Evolutionary conservation across 2,329 filamentous ascomycete genomes (phyloP), one percentile per base, ranked within the genome.

Genomic region (Alternaria ventricosa): DNA sequence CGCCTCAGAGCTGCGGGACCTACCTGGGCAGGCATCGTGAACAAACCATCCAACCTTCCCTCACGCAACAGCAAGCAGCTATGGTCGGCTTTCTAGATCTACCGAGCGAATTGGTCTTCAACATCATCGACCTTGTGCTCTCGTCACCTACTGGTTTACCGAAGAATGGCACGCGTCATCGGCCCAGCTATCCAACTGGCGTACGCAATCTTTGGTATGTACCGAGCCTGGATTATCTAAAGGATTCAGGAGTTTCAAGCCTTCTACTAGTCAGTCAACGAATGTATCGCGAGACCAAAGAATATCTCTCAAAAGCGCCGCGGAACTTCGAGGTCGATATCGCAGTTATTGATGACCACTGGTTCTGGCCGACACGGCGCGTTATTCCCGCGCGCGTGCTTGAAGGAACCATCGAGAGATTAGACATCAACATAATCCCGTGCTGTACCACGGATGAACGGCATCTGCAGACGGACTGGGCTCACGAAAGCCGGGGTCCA

Each of bases 31-130:
- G 23, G 30, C 55, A 11, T 30, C 30, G 11, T 30, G 23, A 51
- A 41, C 30, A 41, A n/a, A 6, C 27, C 12, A 30, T 49, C 5
- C 36, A 43, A 49, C 28, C 44, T 57, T 28, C 45, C 36, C 8
- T 30, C 56, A 22, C 30, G 27, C 22, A 47, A 51, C 55, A 43
- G n/a, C 25, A 23, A 55, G 45, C 18, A 51, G 57, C 18, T 18
- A 68, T 66, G 64, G 55, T 59, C 28, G 57, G 59, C 28, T 53
- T 69, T 3, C 20, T 67, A 5, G 61, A 69, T n/a, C 51, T 69
- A 2, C 64, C 66, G 13, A 67, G 57, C 30, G 66, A 69, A 28
- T 36, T 69, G 12, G 20, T 69, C 9, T 65, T 61, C 30, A 25
- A 56, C 4, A 67, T 69, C 10, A 65, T 69, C 41, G 15, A 44